Evolutionary conservation across 768 basidiomycete species (phyloP).

Genomic region (Tricholomella constricta): DNA sequence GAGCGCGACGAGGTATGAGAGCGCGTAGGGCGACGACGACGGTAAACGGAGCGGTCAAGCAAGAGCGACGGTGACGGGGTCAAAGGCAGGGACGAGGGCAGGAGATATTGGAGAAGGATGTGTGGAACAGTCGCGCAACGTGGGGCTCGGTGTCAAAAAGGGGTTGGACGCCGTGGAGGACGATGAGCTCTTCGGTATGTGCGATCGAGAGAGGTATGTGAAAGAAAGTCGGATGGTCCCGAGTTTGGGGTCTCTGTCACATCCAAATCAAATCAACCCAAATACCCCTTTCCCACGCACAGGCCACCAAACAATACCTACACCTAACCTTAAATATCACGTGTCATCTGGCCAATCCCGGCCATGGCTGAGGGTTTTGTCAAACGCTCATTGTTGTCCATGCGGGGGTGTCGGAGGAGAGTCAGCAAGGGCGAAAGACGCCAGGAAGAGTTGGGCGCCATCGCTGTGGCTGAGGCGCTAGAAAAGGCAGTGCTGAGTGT

Average conservation of each 20-base stretch:
- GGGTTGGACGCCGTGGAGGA: slow-evolving; percentile 26
- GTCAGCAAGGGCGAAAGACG: neutral
- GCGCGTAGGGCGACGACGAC: slow-evolving; percentile 26
- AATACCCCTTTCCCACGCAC: slow-evolving; percentile 47
- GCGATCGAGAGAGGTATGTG: slow-evolving; percentile 53
- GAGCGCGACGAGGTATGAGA: slow-evolving; percentile 18
- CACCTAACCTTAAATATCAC: slow-evolving; percentile 39
- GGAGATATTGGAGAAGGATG: slow-evolving; percentile 13
- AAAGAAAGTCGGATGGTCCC: slow-evolving; percentile 50
- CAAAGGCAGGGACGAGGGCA: slow-evolving; percentile 10
- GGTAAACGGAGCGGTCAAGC: slow-evolving; percentile 10
- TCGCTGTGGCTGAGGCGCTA: neutral
- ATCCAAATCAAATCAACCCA: slow-evolving; percentile 47
- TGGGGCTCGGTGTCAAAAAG: slow-evolving; percentile 20
- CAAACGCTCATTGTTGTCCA: neutral
- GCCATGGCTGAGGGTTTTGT: neutral
- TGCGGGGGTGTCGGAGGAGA: neutral
- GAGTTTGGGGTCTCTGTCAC: slow-evolving; percentile 43
- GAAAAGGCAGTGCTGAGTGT: neutral
- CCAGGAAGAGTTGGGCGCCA: neutral
- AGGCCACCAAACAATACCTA: slow-evolving; percentile 42
- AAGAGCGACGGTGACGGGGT: slow-evolving; percentile 18
- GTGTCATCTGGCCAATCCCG: slow-evolving; percentile 20
- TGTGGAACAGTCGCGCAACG: slow-evolving; percentile 16
- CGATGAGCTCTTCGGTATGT: slow-evolving; percentile 38